A percentile compares a stretch with the other conserved stretches of the same genome.
Evolutionary conservation across 2,329 filamentous ascomycete genomes (phyloP).

Genomic region (Pseudogymnoascus sp.): DNA sequence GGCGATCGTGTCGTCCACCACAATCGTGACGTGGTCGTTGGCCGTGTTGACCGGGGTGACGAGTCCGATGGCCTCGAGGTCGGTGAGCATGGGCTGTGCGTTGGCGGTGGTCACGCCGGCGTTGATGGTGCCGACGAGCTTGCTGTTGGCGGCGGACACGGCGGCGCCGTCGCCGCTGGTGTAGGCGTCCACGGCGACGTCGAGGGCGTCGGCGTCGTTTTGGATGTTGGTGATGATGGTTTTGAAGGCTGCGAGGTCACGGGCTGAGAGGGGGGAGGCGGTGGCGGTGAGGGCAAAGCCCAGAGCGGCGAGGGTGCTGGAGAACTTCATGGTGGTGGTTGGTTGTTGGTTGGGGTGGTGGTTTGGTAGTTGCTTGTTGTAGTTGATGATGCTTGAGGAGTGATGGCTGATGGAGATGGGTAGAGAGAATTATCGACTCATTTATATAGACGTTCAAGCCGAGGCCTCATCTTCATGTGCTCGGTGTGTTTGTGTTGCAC

Average conservation of each 20-base stretch:
- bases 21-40: neutral
- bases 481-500: neutral
- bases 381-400: neutral
- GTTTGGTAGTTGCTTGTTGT: neutral
- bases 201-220: constrained; percentile 10
- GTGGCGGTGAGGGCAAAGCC: neutral
- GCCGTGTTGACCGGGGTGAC: neutral
- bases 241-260: neutral
- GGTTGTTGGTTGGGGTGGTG: too few relatives aligned
- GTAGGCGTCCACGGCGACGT: neutral
- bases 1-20: neutral
- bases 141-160: neutral
- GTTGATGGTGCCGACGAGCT: neutral
- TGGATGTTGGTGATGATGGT: neutral
- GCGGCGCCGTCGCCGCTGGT: neutral
- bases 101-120: neutral
- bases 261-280: neutral
- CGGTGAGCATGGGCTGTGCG: neutral
- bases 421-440: neutral
- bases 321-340: neutral
- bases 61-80: neutral
- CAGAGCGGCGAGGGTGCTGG: neutral
- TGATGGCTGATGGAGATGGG: neutral
- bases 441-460: neutral
- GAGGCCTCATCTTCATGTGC: constrained; percentile 4